phyloP scores from a whole-genome alignment of 1,284 basidiomycete species.

The Microbotryum silenes-acaulis region DNA sequence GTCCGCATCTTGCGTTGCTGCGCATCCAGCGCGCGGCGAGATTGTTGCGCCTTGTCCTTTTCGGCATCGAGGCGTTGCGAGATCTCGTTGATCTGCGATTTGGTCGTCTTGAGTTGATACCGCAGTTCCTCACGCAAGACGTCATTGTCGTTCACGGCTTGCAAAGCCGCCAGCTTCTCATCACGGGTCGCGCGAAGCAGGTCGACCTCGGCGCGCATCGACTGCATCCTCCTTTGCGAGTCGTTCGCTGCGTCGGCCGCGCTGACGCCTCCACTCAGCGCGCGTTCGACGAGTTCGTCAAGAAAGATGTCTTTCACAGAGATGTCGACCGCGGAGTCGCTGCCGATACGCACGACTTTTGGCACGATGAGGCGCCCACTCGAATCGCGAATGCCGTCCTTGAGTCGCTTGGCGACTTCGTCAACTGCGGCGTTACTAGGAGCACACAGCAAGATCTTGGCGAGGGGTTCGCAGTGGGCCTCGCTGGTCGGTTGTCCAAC shows the following conservation, averaged over 20 bases:
- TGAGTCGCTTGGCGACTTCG: slow-evolving; percentile 82
- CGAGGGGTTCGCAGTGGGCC: slow-evolving; percentile 41
- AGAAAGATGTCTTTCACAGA: slow-evolving; percentile 80
- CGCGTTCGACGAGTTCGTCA: slow-evolving; percentile 75
- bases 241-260: slow-evolving; percentile 39
- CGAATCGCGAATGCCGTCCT: slow-evolving; percentile 61
- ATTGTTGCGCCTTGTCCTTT: slow-evolving; percentile 64
- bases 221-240: slow-evolving; percentile 45
- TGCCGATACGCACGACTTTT: slow-evolving; percentile 83
- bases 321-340: slow-evolving; percentile 67
- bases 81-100: slow-evolving; percentile 56
- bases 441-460: slow-evolving; percentile 87
- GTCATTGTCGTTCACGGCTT: slow-evolving; percentile 34
- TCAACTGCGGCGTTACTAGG: slow-evolving; percentile 99
- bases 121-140: slow-evolving; percentile 50
- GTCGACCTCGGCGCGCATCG: slow-evolving; percentile 51
- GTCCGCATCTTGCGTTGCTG: slow-evolving; percentile 61
- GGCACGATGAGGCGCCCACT: slow-evolving; percentile 53
- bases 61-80: slow-evolving; percentile 65
- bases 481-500: slow-evolving; percentile 27
- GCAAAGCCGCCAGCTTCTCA: slow-evolving; percentile 57
- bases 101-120: slow-evolving; percentile 48
- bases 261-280: slow-evolving; percentile 24
- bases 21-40: slow-evolving; percentile 64
- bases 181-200: slow-evolving; percentile 53